Evolutionary conservation across 306 rosid species (phyloP).

Genomic region (Spatholobus suberectus): DNA sequence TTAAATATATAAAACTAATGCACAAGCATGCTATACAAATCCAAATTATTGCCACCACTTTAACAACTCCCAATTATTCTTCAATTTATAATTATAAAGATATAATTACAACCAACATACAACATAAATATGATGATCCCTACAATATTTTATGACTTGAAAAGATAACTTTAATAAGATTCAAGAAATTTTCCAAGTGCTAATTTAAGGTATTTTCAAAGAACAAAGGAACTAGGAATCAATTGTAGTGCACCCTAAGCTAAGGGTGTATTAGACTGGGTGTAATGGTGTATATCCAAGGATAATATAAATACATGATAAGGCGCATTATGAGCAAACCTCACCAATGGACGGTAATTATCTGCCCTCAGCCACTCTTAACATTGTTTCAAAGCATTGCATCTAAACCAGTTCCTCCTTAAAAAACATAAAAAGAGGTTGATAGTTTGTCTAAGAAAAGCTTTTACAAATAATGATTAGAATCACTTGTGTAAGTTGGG

Average conservation of each 20-base stretch:
- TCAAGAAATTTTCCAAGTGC: too few relatives aligned
- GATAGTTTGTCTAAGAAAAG: neutral
- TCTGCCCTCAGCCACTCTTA: neutral
- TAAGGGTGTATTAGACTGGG: neutral
- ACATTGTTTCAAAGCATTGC: neutral
- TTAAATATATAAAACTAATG: constrained; percentile 6
- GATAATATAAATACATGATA: neutral
- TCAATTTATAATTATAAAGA: too few relatives aligned
- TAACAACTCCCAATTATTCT: too few relatives aligned
- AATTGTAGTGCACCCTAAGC: too few relatives aligned
- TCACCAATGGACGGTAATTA: neutral
- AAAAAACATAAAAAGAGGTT: neutral
- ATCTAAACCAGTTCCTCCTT: neutral
- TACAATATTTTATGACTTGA: too few relatives aligned
- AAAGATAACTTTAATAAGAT: too few relatives aligned
- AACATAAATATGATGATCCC: too few relatives aligned
- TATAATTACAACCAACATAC: too few relatives aligned
- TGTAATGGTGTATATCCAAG: neutral
- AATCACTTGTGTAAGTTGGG: neutral
- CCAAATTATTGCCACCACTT: too few relatives aligned
- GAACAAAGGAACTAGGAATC: too few relatives aligned
- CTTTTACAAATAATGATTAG: neutral
- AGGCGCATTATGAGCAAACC: neutral
- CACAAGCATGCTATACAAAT: too few relatives aligned
- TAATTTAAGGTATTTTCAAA: too few relatives aligned